phyloP scores from a whole-genome alignment of 345 rosid species.

The Linum lewisii region DNA sequence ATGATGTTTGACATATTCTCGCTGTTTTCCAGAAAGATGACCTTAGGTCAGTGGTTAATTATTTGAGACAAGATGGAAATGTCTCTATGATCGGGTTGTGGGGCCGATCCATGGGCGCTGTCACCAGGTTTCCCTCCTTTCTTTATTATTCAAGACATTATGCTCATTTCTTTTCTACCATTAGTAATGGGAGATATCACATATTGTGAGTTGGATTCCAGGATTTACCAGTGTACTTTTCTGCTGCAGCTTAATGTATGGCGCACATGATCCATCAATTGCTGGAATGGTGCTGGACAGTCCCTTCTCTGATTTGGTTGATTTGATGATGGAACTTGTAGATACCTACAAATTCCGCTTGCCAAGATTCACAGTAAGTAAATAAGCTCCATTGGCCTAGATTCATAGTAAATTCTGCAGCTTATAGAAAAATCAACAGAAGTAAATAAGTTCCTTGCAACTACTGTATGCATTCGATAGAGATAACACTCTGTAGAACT shows the following conservation, averaged over 20 bases:
- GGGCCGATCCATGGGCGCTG: slow-evolving; percentile 99
- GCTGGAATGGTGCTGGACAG: slow-evolving; percentile 95
- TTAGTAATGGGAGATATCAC: not conserved
- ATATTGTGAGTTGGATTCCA: too few species aligned
- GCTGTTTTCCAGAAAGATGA: slow-evolving; percentile 60
- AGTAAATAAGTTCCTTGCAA: too few species aligned
- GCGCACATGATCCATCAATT: slow-evolving; percentile 88
- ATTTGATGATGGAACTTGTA: slow-evolving; percentile 87
- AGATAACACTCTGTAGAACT: too few species aligned
- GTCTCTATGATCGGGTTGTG: slow-evolving; percentile 86
- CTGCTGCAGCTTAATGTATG: slow-evolving; percentile 71
- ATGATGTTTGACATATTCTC: not conserved
- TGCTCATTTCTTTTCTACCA: not conserved
- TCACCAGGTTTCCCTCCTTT: slow-evolving; percentile 49
- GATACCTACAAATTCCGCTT: slow-evolving; percentile 71
- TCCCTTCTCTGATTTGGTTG: slow-evolving; percentile 88
- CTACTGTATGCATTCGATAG: too few species aligned
- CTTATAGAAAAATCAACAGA: too few species aligned
- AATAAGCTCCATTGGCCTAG: too few species aligned
- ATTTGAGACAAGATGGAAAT: slow-evolving; percentile 76
- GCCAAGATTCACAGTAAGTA: slow-evolving; percentile 84
- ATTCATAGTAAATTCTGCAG: too few species aligned
- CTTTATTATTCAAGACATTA: not conserved
- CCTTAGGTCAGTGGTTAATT: slow-evolving; percentile 71
- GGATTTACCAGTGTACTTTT: slow-evolving; percentile 8